These are phyloP conservation scores for Diaporthe citrichinensis DNA, from an alignment of 2,329 filamentous ascomycete species.

Conservation along the genomic window DNA sequence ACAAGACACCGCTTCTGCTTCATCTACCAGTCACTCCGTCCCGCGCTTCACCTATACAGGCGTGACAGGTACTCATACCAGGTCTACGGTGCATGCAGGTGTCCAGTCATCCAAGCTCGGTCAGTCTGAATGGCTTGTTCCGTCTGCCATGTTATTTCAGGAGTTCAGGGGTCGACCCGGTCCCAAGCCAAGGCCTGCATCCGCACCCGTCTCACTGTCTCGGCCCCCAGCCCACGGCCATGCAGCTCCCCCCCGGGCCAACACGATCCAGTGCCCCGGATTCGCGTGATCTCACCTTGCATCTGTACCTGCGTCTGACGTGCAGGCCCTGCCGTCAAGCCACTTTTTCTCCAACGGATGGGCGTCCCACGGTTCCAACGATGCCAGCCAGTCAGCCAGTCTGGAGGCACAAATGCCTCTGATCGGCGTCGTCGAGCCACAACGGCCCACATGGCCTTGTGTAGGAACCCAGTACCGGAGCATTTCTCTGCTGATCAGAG, in stretches of 20 bases:
- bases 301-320: slow-evolving; percentile 31
- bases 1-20: slow-evolving; percentile 21
- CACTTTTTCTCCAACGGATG: not conserved
- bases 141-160: slow-evolving; percentile 13
- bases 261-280: slow-evolving; percentile 21
- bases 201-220: slow-evolving; percentile 18
- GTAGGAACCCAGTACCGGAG: not conserved
- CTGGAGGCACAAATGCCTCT: not conserved
- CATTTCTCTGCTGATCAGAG: slow-evolving; percentile 20
- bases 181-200: slow-evolving; percentile 19
- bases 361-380: not conserved
- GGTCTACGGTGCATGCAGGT: not conserved
- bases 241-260: slow-evolving; percentile 5
- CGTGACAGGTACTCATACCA: not conserved
- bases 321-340: slow-evolving; percentile 20
- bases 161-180: slow-evolving; percentile 28
- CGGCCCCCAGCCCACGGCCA: slow-evolving; percentile 4
- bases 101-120: not conserved
- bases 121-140: not conserved
- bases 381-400: not conserved
- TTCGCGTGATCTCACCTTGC: slow-evolving; percentile 26
- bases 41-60: not conserved
- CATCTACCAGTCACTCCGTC: not conserved
- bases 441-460: slow-evolving; percentile 5
- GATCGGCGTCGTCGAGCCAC: slow-evolving; percentile 19